These are phyloP conservation scores for Termitomyces sp. DNA, from an alignment of 768 basidiomycete species.

Conservation along the genomic window DNA sequence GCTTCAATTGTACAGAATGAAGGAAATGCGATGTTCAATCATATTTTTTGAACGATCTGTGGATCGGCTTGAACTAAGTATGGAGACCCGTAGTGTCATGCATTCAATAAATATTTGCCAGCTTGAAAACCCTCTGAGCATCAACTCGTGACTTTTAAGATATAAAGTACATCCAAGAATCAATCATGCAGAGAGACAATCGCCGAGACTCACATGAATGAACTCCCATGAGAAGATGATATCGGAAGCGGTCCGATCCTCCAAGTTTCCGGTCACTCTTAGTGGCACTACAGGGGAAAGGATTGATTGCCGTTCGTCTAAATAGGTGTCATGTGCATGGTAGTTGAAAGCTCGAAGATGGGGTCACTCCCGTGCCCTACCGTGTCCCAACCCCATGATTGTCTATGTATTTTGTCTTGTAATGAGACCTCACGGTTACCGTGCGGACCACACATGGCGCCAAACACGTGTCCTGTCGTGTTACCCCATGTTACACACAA, in stretches of 20 bases:
- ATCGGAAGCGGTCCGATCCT: background rate
- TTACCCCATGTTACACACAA: too few relatives aligned
- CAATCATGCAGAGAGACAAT: too few relatives aligned
- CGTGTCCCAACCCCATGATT: background rate
- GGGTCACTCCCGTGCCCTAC: background rate
- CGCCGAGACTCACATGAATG: too few relatives aligned
- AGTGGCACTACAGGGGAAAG: background rate
- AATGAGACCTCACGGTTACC: background rate
- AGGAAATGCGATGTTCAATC: background rate
- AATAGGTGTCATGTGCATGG: too few relatives aligned
- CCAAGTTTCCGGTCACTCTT: background rate
- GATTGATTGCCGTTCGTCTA: too few relatives aligned
- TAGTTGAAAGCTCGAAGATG: background rate
- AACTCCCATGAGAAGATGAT: background rate
- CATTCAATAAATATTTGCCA: too few relatives aligned
- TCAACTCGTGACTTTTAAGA: too few relatives aligned
- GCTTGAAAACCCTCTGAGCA: too few relatives aligned
- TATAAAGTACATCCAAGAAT: too few relatives aligned
- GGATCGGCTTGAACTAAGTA: background rate
- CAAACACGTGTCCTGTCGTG: background rate
- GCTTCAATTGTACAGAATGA: constrained; percentile 18
- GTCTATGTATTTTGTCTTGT: too few relatives aligned
- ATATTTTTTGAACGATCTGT: background rate
- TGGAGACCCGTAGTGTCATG: background rate
- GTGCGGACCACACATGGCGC: background rate